Base-by-base conservation (phyloP, 345 rosid species). In the Cardamine occulta region DNA sequence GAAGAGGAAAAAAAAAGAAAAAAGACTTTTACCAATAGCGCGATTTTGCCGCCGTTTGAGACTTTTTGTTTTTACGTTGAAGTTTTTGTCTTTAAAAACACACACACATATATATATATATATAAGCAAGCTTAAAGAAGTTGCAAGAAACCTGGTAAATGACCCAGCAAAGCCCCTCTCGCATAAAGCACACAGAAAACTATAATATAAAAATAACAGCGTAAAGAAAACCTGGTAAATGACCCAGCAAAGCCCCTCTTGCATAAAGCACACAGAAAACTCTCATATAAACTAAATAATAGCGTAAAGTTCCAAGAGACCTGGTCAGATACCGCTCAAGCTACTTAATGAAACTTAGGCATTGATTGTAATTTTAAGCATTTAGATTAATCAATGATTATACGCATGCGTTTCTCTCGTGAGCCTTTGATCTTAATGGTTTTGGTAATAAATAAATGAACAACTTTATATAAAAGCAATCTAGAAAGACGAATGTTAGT, bases 121-220 rank as follows among this genome's bases (percentile, higher is more conserved):
- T 19, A 19, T 19, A 19, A 19, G 1, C 47, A 57, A 8, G 45
- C n/a, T 4, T 40, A 4, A 12, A 40, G 45, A 40, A 40, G 74
- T 60, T 49, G 24, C 49, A 60, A n/a, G 58, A 47, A 18, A 72
- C 40, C 62, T 72, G 4, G 63, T 72, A 61, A 72, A 72, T 49
- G 49, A 57, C 14, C 32, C 49, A 28, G 9, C 64, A 40, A 12
- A 40, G 6, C 45, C 15, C 15, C 28, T 14, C 19, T 19, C 19
- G 19, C 19, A 19, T 19, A 19, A 45, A n/a, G 8, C 19, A 45
- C 51, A 45, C 19, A n/a, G 51, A 14, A 39, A 39, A 39, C n/a
- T 40, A 40, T 40, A 40, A 13, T 40, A 35, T 8, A 39, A 10
- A 40, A 28, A 2, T 13, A 40, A 1, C 1, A 40, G 6, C 48